Conservation (phyloP, 768 basidiomycete genomes). For the Dendrothele bispora region DNA sequence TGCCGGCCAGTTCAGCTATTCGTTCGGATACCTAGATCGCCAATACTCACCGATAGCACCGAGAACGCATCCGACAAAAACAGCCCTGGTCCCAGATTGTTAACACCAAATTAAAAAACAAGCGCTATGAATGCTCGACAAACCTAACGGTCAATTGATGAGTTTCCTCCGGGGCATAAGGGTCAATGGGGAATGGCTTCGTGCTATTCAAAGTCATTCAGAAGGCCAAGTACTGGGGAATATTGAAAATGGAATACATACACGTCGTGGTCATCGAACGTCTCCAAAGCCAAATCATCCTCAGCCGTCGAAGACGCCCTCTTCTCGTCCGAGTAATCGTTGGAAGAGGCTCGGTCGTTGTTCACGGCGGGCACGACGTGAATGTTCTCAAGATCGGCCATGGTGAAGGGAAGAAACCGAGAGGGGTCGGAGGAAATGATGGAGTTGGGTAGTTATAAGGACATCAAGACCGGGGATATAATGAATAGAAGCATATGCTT, state of each 20-base stretch:
- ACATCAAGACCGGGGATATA: no score
- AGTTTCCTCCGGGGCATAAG: conserved; percentile 44
- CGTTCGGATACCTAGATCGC: not conserved
- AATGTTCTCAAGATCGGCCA: no score
- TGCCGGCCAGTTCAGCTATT: not conserved
- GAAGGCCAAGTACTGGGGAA: not conserved
- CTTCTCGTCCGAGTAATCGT: no score
- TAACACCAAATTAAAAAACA: not conserved
- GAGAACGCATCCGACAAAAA: conserved; percentile 50
- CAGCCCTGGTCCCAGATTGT: conserved; percentile 29
- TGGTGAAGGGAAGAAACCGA: no score
- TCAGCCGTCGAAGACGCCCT: no score
- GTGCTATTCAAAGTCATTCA: conserved; percentile 29
- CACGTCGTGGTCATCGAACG: conserved; percentile 39
- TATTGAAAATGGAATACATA: conserved; percentile 17
- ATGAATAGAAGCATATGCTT: no score
- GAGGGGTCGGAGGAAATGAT: no score
- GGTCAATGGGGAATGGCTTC: conserved; percentile 55
- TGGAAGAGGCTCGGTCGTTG: no score
- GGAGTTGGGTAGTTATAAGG: no score
- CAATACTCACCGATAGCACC: conserved; percentile 44
- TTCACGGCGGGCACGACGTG: no score
- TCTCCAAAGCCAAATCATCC: no score
- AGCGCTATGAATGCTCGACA: not conserved
- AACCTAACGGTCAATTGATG: conserved; percentile 53